Evolutionary conservation across 2,329 filamentous ascomycete genomes (phyloP).

Genomic region (Fusarium agapanthi): DNA sequence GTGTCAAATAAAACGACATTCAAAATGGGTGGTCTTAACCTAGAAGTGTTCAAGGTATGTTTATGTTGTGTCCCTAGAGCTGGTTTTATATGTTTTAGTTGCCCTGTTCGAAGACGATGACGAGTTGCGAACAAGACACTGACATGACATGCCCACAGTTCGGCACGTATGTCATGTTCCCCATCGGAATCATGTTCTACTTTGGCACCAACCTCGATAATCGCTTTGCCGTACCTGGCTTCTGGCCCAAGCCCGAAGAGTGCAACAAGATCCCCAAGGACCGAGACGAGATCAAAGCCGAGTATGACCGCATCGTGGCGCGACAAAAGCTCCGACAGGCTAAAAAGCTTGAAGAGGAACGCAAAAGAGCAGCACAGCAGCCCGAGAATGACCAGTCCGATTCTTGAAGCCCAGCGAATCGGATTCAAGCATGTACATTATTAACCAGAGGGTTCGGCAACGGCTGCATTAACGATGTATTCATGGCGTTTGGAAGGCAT

Average conservation of each 20-base stretch:
- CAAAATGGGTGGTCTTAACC: conserved; percentile 80
- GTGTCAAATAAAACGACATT: conserved; percentile 1
- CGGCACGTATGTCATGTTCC: conserved; percentile 98
- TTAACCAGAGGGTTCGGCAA: conserved; percentile 9
- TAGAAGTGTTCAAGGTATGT: conserved; percentile 92
- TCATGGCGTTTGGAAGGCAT: conserved; percentile 41
- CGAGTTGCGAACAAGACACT: neutral
- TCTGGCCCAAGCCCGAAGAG: conserved; percentile 88
- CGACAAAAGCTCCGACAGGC: conserved; percentile 78
- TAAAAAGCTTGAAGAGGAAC: conserved; percentile 50
- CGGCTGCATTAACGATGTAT: conserved; percentile 24
- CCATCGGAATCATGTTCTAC: conserved; percentile 99
- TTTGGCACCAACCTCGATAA: conserved; percentile 98
- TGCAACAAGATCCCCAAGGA: conserved; percentile 81
- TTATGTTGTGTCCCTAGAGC: neutral
- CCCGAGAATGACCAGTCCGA: conserved; percentile 19
- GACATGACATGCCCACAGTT: conserved; percentile 66
- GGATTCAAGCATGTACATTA: conserved; percentile 34
- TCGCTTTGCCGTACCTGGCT: conserved; percentile 86
- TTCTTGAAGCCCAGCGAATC: conserved; percentile 14
- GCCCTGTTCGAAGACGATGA: neutral
- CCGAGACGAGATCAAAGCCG: conserved; percentile 81
- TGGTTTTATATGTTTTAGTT: neutral
- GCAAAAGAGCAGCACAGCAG: conserved; percentile 38
- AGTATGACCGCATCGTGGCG: conserved; percentile 76